A percentile compares a stretch with the other conserved stretches of the same genome.
These are phyloP conservation scores for Corylus avellana DNA, from an alignment of 306 rosid genomes.

Conservation along the genomic window DNA sequence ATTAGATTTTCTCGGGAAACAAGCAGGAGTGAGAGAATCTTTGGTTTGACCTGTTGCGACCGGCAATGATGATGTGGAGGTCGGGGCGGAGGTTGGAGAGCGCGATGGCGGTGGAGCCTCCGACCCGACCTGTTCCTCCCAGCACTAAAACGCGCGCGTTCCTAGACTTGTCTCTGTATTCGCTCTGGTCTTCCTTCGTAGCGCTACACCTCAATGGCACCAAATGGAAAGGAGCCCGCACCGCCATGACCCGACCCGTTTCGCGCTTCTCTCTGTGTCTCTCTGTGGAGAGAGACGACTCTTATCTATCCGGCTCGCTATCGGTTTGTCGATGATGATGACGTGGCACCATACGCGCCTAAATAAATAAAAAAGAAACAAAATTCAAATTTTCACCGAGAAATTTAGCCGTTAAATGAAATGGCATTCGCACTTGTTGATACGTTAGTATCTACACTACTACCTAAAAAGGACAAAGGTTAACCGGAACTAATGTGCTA, in stretches of 20 bases:
- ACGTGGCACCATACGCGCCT: conserved; percentile 29
- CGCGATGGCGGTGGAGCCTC: conserved; percentile 85
- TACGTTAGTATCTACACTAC: no score
- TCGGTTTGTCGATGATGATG: neutral
- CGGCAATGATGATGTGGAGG: conserved; percentile 63
- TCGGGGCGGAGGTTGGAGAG: conserved; percentile 77
- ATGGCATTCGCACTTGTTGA: no score
- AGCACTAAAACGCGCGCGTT: conserved; percentile 71
- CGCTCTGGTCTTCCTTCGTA: conserved; percentile 17
- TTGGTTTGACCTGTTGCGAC: conserved; percentile 64
- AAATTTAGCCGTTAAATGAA: no score
- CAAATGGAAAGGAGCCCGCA: conserved; percentile 34
- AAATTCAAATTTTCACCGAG: no score
- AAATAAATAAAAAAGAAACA: neutral
- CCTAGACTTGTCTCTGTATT: conserved; percentile 42
- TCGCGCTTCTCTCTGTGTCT: neutral
- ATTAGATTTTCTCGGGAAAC: neutral
- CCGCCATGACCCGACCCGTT: conserved; percentile 31
- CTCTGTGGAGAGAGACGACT: no score
- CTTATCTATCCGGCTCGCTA: neutral
- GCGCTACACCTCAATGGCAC: conserved; percentile 18
- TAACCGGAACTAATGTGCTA: no score
- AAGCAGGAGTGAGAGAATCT: neutral
- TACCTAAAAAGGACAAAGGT: no score
- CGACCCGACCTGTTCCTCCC: conserved; percentile 95